Conservation (phyloP, 768 basidiomycete genomes). For the Hortiboletus campestris region DNA sequence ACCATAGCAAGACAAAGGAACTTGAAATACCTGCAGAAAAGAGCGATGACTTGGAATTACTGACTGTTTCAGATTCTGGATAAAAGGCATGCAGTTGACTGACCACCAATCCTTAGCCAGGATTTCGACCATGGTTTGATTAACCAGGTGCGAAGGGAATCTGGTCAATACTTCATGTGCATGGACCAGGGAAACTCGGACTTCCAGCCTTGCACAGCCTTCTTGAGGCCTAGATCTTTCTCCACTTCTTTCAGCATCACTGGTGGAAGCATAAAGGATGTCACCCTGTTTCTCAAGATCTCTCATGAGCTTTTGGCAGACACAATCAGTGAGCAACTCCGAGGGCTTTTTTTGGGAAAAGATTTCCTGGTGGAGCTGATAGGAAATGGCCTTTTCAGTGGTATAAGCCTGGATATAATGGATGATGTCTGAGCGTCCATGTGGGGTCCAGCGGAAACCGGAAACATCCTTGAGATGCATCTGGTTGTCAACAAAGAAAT, state of each 20-base stretch:
- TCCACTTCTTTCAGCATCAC: background rate
- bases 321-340: background rate
- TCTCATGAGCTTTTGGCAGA: background rate
- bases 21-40: slow-evolving; percentile 8
- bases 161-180: background rate
- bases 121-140: background rate
- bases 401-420: slow-evolving; percentile 9
- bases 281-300: background rate
- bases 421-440: background rate
- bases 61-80: too few species aligned
- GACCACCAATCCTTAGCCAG: slow-evolving; percentile 1
- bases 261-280: background rate
- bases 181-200: background rate
- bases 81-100: background rate
- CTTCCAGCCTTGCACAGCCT: slow-evolving; percentile 4
- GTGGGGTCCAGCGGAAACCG: background rate
- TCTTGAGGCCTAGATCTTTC: background rate
- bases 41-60: too few species aligned
- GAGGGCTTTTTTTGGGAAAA: background rate
- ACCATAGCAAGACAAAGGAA: background rate
- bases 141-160: background rate
- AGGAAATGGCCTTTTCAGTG: slow-evolving; percentile 2
- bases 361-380: slow-evolving; percentile 7
- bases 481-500: background rate
- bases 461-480: slow-evolving; percentile 10